These are phyloP conservation scores for Aspergillus amoenus DNA, from an alignment of 2,329 filamentous ascomycete species.

Conservation along the genomic window DNA sequence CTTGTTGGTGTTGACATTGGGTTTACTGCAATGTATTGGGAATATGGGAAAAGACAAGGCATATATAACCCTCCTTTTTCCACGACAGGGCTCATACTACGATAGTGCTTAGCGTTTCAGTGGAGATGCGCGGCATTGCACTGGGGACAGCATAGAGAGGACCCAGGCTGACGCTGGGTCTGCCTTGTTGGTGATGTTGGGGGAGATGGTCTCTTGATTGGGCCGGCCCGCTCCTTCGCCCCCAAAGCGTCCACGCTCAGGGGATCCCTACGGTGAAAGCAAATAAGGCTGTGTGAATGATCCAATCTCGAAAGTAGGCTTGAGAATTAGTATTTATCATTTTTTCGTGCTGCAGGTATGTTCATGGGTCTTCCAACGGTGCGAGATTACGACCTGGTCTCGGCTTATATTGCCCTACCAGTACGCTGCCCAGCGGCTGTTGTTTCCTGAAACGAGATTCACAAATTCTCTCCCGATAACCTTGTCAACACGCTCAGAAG, in stretches of 20 bases:
- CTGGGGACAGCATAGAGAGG: neutral
- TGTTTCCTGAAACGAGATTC: conserved; percentile 51
- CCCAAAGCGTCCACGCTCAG: neutral
- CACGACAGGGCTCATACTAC: neutral
- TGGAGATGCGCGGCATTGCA: neutral
- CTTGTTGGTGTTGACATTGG: neutral
- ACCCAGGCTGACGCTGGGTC: conserved; percentile 4
- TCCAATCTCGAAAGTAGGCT: too few relatives aligned
- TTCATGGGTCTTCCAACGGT: neutral
- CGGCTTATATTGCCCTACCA: conserved; percentile 15
- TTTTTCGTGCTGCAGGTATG: neutral
- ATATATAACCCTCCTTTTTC: neutral
- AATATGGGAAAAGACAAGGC: neutral
- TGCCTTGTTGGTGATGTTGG: conserved; percentile 12
- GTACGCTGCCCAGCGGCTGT: conserved; percentile 27
- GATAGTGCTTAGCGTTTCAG: neutral
- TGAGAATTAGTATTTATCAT: too few relatives aligned
- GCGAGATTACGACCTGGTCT: neutral
- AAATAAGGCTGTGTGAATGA: neutral
- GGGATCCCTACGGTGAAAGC: neutral
- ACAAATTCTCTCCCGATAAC: conserved; percentile 59
- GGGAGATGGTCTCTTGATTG: conserved; percentile 1
- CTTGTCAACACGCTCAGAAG: conserved; percentile 62
- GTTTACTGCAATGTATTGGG: neutral
- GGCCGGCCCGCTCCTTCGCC: neutral